Evolutionary conservation across 1,284 basidiomycete genomes (phyloP), one percentile per base, ranked within the genome.

Genomic region (Apiotrichum sp.): DNA sequence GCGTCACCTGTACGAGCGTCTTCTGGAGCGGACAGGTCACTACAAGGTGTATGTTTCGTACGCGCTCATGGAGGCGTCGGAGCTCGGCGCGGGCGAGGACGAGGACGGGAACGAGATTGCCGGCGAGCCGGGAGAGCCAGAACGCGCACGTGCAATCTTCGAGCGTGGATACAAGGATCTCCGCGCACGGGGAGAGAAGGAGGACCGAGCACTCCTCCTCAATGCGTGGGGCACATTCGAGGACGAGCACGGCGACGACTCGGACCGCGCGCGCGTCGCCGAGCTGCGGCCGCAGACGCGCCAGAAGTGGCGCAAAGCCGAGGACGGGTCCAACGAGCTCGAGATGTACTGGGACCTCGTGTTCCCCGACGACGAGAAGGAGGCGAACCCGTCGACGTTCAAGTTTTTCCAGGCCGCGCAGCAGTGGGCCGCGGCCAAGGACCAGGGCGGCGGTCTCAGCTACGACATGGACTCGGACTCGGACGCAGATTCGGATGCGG

Each of bases 221-320:
- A 88, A 93, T 71, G 86, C 89, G 1, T 98, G 93, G 93, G 95
- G 93, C 77, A 79, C 84, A 3, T 93, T 93, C 69, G 93, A 98
- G 76, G 80, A 85, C 62, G 81, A 83, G 47, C 79, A 91, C 63
- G 92, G 93, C 16, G 80, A 83, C 1, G 74, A 81, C 11, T 83
- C 82, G 11, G 83, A 87, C 55, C 80, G 88, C 34, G 80, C 82
- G 32, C 87, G 86, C 76, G 91, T 98, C 13, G 83, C 93, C 66
- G 83, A 79, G 51, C 89, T 90, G 85, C 87, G 93, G 84, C 93
- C 93, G 3, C 86, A 90, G 52, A 88, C 91, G 45, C 86, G 86
- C 74, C 91, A 90, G 78, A 84, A 87, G 65, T 85, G 89, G 65
- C 81, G 86, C 53, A 85, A 88, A 66, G 85, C 89, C 65, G 83